Conservation (phyloP, 2,329 filamentous ascomycete species). For the Gaeumannomyces sp. region DNA sequence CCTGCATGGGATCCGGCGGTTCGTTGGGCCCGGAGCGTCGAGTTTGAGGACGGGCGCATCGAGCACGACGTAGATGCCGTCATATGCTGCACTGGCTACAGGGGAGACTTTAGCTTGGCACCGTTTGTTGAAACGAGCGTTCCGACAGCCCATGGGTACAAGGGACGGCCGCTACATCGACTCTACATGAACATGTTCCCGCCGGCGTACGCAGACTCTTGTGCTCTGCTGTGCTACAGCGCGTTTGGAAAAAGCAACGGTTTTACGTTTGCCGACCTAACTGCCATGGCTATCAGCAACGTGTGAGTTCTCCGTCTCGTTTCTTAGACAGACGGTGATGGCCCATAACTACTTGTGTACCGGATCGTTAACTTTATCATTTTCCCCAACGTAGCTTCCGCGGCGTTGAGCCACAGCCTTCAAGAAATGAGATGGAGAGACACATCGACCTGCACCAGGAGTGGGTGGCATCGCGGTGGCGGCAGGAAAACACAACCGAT, state of each 20-base stretch:
- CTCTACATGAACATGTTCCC: constrained; percentile 41
- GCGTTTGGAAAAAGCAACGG: constrained; percentile 29
- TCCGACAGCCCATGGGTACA: constrained; percentile 19
- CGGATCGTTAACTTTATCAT: background rate
- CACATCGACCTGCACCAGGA: constrained; percentile 27
- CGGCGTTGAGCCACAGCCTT: constrained; percentile 30
- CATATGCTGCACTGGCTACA: constrained; percentile 30
- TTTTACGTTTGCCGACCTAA: constrained; percentile 35
- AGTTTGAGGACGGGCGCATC: constrained; percentile 23
- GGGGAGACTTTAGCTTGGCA: constrained; percentile 24
- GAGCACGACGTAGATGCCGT: constrained; percentile 25
- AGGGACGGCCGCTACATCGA: constrained; percentile 25
- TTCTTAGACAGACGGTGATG: background rate
- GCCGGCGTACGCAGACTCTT: constrained; percentile 32
- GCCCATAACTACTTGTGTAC: background rate
- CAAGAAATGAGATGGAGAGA: constrained; percentile 28
- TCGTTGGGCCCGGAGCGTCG: constrained; percentile 20
- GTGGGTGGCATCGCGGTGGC: constrained; percentile 25
- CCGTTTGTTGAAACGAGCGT: constrained; percentile 23
- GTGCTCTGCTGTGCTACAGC: constrained; percentile 36
- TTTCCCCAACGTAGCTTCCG: constrained; percentile 24
- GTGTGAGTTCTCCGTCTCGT: constrained; percentile 15
- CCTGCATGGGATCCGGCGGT: constrained; percentile 21
- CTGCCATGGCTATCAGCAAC: constrained; percentile 37
- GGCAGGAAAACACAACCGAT: constrained; percentile 17